These are phyloP conservation scores for Hippophae rhamnoides DNA, from an alignment of 306 rosid species.

Conservation along the genomic window DNA sequence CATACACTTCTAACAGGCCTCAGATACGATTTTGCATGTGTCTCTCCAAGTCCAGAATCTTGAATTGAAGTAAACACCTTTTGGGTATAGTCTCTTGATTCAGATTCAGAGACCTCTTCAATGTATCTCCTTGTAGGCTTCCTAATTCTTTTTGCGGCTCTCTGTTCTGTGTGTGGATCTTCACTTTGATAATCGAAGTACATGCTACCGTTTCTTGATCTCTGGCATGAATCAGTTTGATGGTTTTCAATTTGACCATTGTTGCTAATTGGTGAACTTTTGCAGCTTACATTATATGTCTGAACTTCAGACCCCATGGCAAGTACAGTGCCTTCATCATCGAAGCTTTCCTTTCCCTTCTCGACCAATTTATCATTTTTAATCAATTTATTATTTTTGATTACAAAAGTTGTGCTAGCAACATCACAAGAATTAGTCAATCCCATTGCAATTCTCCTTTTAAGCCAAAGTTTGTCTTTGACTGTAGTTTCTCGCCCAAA, in stretches of 20 bases:
- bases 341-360: constrained; percentile 32
- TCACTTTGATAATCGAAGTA: constrained; percentile 44
- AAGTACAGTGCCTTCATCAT: constrained; percentile 29
- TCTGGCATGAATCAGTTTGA: constrained; percentile 36
- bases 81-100: constrained; percentile 47
- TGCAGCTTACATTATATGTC: constrained; percentile 26
- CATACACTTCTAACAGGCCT: constrained; percentile 39
- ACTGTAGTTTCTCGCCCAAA: constrained; percentile 94
- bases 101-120: constrained; percentile 89
- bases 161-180: constrained; percentile 38
- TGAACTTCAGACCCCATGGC: constrained; percentile 22
- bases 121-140: constrained; percentile 94
- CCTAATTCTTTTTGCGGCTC: constrained; percentile 72
- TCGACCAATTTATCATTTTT: constrained; percentile 21
- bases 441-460: constrained; percentile 91
- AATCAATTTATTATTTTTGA: constrained; percentile 38
- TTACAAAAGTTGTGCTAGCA: constrained; percentile 54
- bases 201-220: constrained; percentile 21
- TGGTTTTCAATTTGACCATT: constrained; percentile 34
- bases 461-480: constrained; percentile 88
- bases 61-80: constrained; percentile 34
- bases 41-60: constrained; percentile 30
- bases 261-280: constrained; percentile 34
- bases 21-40: constrained; percentile 27
- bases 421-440: constrained; percentile 81